Base-by-base conservation (phyloP, 306 rosid genomes). In the Datisca glomerata region DNA sequence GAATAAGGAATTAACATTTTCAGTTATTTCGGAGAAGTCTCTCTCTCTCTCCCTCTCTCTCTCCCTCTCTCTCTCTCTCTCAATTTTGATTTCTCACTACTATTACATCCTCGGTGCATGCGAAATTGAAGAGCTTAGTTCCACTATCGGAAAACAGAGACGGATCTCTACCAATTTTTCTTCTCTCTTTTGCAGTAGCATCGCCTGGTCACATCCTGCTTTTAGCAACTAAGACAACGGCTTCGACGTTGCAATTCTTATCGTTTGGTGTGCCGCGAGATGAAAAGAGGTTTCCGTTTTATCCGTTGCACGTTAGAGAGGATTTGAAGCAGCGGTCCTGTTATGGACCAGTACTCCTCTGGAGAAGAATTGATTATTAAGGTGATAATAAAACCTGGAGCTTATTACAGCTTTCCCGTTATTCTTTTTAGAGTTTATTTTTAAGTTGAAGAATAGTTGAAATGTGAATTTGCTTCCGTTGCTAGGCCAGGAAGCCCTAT, bases 291-390 rank as follows among this genome's bases (percentile, higher is more conserved):
- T 49, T 34, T 59, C 56, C 56, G n/a, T 53, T 61, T 57, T 77
- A 79, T 53, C 66, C 79, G 18, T 67, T 68, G 58, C 67, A 68
- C 12, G 46, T 77, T 57, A 42, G 86, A 63, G 91, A 83, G 80
- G 95, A 72, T 84, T 91, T 89, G 83, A 80, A 80, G 91, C 91
- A 72, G 81, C 83, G 72, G 57, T 72, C 73, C 57, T 31, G 43
- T 49, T 21, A 89, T 89, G 98, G 98, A 84, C 51, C 60, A 72
- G 16, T 53, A 68, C 48, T 80, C 86, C 47, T 84, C 84, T 5
- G 93, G 86, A 24, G 95, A 84, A 72, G 98, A 89, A 23, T 56
- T 84, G 50, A 39, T 74, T 53, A 35, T 77, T 57, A 89, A 83
- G 97, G 97, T 87, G 35, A n/a, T n/a, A n/a, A n/a, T n/a, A n/a